A percentile compares a stretch with the other conserved stretches of the same genome.
These are phyloP conservation scores for Nissolia schottii DNA, from an alignment of 306 rosid genomes.

Conservation along the genomic window DNA sequence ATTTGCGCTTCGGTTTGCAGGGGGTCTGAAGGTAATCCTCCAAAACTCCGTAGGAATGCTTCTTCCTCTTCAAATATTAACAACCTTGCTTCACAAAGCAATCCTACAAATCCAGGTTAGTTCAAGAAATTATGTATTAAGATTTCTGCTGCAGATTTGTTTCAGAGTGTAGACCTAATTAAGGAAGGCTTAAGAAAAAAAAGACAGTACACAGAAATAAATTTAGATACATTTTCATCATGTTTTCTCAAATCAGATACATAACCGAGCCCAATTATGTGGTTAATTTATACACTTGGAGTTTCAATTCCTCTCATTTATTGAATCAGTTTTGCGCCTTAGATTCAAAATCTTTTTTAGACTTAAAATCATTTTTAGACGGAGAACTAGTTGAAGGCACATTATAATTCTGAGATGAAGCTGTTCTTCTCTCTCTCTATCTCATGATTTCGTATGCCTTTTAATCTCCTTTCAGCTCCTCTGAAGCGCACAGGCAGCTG, in stretches of 20 bases:
- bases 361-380: background rate
- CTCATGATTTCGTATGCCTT: background rate
- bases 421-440: background rate
- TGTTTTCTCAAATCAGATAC: background rate
- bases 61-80: conserved; percentile 79
- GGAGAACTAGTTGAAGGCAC: background rate
- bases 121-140: background rate
- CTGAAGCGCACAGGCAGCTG: conserved; percentile 77
- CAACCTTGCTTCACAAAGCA: conserved; percentile 46
- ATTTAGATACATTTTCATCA: background rate
- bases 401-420: background rate
- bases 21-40: conserved; percentile 48
- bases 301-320: background rate
- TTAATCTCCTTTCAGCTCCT: conserved; percentile 40
- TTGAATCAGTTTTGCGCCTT: background rate
- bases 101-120: conserved; percentile 53
- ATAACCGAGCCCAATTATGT: background rate
- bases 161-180: background rate
- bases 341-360: background rate
- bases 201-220: background rate
- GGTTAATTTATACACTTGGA: background rate
- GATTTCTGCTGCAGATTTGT: background rate
- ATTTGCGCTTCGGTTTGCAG: conserved; percentile 33
- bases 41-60: conserved; percentile 79
- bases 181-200: background rate